Percentiles rank a stretch among this genome's conserved stretches.
Conservation (phyloP, 768 basidiomycete species). For the Lactarius hengduanensis region DNA sequence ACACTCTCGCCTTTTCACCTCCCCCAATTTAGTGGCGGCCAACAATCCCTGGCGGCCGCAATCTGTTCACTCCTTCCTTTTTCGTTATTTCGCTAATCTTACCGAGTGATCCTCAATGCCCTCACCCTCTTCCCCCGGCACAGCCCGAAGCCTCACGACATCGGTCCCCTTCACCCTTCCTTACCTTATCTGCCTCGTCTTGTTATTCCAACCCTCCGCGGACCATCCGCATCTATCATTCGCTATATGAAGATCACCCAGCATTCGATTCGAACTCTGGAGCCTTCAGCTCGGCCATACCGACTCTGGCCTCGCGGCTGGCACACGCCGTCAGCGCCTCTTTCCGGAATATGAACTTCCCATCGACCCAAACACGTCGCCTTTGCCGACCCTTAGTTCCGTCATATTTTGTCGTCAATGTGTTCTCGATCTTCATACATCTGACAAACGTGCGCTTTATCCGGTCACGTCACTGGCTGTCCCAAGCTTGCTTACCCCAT, state of each 20-base stretch:
- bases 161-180: neutral
- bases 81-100: slow-evolving; percentile 1
- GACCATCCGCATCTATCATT: neutral
- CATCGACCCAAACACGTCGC: slow-evolving; percentile 15
- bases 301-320: neutral
- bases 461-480: slow-evolving; percentile 11
- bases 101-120: neutral
- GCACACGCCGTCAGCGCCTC: slow-evolving; percentile 1
- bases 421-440: slow-evolving; percentile 13
- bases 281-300: neutral
- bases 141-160: slow-evolving; percentile 14
- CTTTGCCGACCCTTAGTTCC: slow-evolving; percentile 12
- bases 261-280: neutral
- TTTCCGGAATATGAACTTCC: slow-evolving; percentile 13
- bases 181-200: slow-evolving; percentile 8
- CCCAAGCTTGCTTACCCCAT: slow-evolving; percentile 14
- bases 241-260: neutral
- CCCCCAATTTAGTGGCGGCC: neutral
- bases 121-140: neutral
- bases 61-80: neutral
- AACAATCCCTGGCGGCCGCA: neutral
- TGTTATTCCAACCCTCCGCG: slow-evolving; percentile 7
- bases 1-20: neutral
- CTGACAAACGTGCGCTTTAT: slow-evolving; percentile 22
- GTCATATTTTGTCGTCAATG: slow-evolving; percentile 20